Evolutionary conservation across 805 yeast genomes (phyloP).

Genomic region (Lipomyces orientalis): DNA sequence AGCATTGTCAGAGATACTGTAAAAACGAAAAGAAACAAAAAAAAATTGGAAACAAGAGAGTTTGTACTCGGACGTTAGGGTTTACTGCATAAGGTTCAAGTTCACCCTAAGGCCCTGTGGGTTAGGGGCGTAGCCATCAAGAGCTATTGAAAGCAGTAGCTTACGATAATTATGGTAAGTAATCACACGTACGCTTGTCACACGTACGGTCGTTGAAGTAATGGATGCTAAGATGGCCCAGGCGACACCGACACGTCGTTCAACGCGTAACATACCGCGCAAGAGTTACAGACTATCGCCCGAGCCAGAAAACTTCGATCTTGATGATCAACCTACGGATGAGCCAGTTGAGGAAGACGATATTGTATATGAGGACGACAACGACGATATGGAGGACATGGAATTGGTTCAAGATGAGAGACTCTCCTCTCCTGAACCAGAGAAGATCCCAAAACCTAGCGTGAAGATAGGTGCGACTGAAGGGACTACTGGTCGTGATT

Average conservation of each 20-base stretch:
- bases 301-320: background rate
- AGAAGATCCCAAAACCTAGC: background rate
- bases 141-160: too few relatives aligned
- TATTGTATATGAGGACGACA: slow-evolving; percentile 25
- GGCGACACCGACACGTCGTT: slow-evolving; percentile 12
- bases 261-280: slow-evolving; percentile 16
- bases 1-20: slow-evolving; percentile 31
- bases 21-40: slow-evolving; percentile 9
- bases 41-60: background rate
- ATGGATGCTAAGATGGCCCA: background rate
- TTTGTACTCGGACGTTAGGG: background rate
- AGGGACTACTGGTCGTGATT: background rate
- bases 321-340: background rate
- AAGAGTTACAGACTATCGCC: slow-evolving; percentile 4
- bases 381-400: slow-evolving; percentile 17
- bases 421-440: background rate
- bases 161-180: background rate
- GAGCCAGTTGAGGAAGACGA: slow-evolving; percentile 19
- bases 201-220: too few relatives aligned
- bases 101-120: background rate
- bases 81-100: background rate
- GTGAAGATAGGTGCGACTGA: background rate
- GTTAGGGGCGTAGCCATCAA: too few relatives aligned
- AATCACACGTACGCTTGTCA: background rate
- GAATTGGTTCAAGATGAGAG: background rate